Evolutionary conservation across 805 yeast genomes (phyloP).

Genomic region (Pichia rugopelliculosa): DNA sequence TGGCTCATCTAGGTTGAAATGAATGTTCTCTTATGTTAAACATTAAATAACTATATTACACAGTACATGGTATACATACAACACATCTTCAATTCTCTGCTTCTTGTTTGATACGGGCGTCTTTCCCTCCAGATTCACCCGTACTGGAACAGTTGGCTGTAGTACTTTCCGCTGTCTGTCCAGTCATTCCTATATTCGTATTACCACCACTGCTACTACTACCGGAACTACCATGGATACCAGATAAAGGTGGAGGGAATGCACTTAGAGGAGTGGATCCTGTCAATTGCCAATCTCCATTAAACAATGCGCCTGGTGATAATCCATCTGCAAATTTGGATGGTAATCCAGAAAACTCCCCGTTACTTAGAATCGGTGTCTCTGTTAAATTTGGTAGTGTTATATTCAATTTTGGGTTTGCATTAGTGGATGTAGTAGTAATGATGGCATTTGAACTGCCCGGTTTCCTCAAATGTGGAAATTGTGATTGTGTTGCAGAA

Average conservation of each 20-base stretch:
- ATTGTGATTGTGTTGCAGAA: background rate
- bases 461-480: background rate
- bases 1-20: no score
- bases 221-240: slow-evolving; percentile 12
- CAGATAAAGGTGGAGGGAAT: background rate
- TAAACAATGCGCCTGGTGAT: slow-evolving; percentile 72
- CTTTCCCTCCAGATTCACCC: background rate
- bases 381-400: background rate
- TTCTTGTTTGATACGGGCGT: background rate
- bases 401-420: background rate
- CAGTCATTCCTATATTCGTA: background rate
- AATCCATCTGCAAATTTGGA: slow-evolving; percentile 72
- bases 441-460: background rate
- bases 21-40: no score
- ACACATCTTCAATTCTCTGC: background rate
- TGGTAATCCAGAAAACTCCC: slow-evolving; percentile 46
- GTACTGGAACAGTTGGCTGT: background rate
- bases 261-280: slow-evolving; percentile 36
- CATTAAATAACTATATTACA: no score
- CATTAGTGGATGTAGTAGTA: background rate
- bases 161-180: background rate
- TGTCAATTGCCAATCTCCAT: slow-evolving; percentile 46
- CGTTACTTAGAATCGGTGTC: background rate
- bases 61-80: no score
- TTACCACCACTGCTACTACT: background rate